These are phyloP conservation scores for Trichoderma parareesei DNA, from an alignment of 495 filamentous ascomycete species.

Conservation along the genomic window DNA sequence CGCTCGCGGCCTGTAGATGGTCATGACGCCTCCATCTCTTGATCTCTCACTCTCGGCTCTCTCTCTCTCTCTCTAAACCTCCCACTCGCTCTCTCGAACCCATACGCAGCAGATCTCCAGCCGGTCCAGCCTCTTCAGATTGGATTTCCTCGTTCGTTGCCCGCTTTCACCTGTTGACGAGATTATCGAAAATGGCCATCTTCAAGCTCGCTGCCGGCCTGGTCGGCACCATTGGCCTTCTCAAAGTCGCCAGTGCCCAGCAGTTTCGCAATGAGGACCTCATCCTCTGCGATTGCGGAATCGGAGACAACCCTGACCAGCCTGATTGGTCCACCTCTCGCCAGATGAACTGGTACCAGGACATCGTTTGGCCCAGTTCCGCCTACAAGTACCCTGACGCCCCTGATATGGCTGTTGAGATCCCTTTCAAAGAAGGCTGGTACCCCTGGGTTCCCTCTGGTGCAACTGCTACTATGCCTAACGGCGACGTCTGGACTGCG, in stretches of 20 bases:
- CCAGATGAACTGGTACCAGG: slow-evolving; percentile 8
- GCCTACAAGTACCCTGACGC: slow-evolving; percentile 7
- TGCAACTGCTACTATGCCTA: slow-evolving; percentile 1
- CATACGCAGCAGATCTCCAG: neutral
- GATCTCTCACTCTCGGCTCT: neutral
- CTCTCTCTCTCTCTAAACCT: neutral
- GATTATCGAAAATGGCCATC: neutral
- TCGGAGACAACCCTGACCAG: neutral
- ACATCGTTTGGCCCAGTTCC: neutral
- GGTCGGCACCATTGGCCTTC: neutral
- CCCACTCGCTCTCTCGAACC: neutral
- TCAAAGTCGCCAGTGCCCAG: neutral
- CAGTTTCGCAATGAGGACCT: neutral
- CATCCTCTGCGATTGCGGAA: slow-evolving; percentile 3
- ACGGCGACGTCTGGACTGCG: slow-evolving; percentile 4
- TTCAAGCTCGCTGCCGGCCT: neutral
- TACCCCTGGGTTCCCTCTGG: neutral
- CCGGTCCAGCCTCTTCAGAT: neutral
- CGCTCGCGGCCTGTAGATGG: neutral
- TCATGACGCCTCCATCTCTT: neutral
- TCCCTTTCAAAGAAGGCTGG: slow-evolving; percentile 2
- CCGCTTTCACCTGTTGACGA: neutral
- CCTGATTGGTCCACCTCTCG: slow-evolving; percentile 3
- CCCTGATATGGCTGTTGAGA: neutral
- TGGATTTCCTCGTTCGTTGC: neutral